These are phyloP conservation scores for Juncus effusus DNA, from an alignment of 176 grass and related monocot species.

Conservation along the genomic window DNA sequence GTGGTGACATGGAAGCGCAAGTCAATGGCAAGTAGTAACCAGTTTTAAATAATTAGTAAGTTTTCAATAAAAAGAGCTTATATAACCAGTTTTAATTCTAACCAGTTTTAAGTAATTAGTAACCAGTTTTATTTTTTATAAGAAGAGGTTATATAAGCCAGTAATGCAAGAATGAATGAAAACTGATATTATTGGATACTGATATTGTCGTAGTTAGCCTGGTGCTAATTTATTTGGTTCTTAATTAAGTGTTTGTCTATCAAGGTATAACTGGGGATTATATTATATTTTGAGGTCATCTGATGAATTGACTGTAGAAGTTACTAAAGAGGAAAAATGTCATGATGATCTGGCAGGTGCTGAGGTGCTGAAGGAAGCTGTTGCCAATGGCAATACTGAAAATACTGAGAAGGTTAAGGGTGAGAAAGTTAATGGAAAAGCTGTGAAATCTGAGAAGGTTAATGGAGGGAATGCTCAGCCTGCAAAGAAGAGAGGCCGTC, in stretches of 20 bases:
- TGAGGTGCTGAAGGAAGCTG: too few relatives aligned
- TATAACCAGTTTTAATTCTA: too few relatives aligned
- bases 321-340: slow-evolving; percentile 7
- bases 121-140: background rate
- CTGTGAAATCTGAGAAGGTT: too few relatives aligned
- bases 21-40: background rate
- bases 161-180: background rate
- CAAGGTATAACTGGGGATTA: too few relatives aligned
- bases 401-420: too few relatives aligned
- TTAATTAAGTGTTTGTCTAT: background rate
- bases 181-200: slow-evolving; percentile 26
- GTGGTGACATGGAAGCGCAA: background rate
- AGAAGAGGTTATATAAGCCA: background rate
- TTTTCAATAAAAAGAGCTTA: too few relatives aligned
- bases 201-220: slow-evolving; percentile 30
- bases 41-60: too few relatives aligned
- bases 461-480: too few relatives aligned
- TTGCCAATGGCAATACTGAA: slow-evolving; percentile 21
- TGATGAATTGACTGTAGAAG: slow-evolving; percentile 5
- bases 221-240: background rate
- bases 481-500: too few relatives aligned
- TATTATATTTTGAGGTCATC: background rate
- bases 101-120: background rate
- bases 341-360: too few relatives aligned
- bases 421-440: slow-evolving; percentile 10